Conservation (phyloP, 345 rosid species). For the Eucalyptus sideroxylon region DNA sequence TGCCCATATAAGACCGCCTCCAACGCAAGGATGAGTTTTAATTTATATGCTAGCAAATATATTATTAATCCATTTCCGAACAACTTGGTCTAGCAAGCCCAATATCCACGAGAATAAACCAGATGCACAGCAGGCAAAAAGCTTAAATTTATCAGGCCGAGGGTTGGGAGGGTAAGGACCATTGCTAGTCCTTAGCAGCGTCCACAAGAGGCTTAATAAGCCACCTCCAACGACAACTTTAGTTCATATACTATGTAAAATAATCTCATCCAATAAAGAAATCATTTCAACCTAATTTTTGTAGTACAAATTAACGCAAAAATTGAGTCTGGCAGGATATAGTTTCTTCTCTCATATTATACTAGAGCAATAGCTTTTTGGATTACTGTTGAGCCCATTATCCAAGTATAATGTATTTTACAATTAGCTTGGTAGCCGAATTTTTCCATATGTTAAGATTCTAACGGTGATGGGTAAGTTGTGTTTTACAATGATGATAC, state of each 20-base stretch:
- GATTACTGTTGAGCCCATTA: background rate
- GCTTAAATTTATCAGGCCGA: too few relatives aligned
- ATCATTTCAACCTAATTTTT: too few relatives aligned
- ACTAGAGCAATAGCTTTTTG: background rate
- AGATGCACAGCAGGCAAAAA: too few relatives aligned
- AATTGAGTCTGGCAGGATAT: background rate
- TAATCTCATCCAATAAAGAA: too few relatives aligned
- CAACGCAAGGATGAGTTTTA: background rate
- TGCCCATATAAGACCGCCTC: background rate
- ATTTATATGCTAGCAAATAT: background rate
- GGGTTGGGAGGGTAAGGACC: too few relatives aligned
- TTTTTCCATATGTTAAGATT: background rate
- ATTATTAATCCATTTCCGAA: too few relatives aligned
- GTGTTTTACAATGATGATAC: background rate
- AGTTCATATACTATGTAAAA: too few relatives aligned
- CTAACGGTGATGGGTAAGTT: background rate
- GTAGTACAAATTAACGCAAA: too few relatives aligned
- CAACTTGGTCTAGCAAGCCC: too few relatives aligned
- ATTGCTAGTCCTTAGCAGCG: background rate
- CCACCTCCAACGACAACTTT: too few relatives aligned
- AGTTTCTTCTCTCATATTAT: background rate
- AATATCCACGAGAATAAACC: too few relatives aligned
- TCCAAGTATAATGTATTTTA: background rate
- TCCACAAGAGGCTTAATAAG: background rate
- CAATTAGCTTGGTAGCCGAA: background rate